Evolutionary conservation across 371 early-diverging fungal genomes (phyloP), one percentile per base, ranked within the genome.

Genomic region (Apophysomyces sp.): DNA sequence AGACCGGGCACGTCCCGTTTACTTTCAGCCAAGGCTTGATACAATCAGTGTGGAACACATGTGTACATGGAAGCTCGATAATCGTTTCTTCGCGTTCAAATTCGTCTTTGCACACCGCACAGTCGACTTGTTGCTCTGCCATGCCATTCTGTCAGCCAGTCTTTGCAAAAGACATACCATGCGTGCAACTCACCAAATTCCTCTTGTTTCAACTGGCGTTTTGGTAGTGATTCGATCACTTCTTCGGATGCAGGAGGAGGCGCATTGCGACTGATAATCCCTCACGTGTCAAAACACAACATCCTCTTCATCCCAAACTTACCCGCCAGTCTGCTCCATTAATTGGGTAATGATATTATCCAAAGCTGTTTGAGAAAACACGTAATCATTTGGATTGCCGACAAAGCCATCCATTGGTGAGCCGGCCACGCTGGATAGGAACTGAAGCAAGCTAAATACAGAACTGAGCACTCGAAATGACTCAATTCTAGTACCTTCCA

Each of bases 1-100:
- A 96, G n/a, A 93, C 91, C 15, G 97, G 96, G 67, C 97, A 95
- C 4, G 94, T 91, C 9, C 90, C 88, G 60, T 89, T 92, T 58
- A 88, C 79, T 62, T 88, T 89, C 34, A 97, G 85, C 97, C 97
- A 97, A 49, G 88, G 88, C 54, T 90, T 89, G 51, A 96, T 89
- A 73, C 97, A 97, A 4, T 89, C 91, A 31, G 80, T 79, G 65
- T 97, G 97, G 69, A 91, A 96, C 36, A 86, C 65, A 63, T 97
- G 97, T 26, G 77, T 76, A 77, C 97, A 97, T 4, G 92, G 92
- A 56, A 97, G 74, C 57, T 75, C 63, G 54, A 83, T 70, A 27
- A 86, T 83, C 52, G 74, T 57, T 62, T 92, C 85, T 27, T 72
- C 73, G 26, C 57, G n/a, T 28, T 69, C 73, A 75, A 90, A 93